Evolutionary conservation across 1,139 yeast genomes (phyloP).

Genomic region (Maudiozyma humilis): DNA sequence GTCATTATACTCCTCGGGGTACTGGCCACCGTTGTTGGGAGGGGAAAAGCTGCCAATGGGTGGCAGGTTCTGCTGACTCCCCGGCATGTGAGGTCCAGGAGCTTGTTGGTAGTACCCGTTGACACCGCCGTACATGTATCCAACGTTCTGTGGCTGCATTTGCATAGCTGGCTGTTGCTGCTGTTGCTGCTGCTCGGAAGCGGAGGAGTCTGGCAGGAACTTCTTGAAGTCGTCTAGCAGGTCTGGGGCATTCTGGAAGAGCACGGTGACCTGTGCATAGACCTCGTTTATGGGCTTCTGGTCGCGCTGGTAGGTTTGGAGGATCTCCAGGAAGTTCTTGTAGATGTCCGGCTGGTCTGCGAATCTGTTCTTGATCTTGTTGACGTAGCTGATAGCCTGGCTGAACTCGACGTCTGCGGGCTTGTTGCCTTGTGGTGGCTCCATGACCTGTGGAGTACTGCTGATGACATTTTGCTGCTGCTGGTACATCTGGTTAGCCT

Average conservation of each 20-base stretch:
- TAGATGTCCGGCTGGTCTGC: constrained; percentile 93
- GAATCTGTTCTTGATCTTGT: constrained; percentile 88
- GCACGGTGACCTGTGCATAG: constrained; percentile 80
- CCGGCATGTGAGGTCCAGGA: constrained; percentile 4
- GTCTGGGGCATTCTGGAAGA: constrained; percentile 91
- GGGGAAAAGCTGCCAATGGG: constrained; percentile 96
- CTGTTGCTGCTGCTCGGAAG: constrained; percentile 19
- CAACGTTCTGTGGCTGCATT: not conserved
- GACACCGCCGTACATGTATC: constrained; percentile 10
- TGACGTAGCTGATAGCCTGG: constrained; percentile 93
- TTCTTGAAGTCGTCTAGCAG: constrained; percentile 88
- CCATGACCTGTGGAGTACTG: constrained; percentile 12
- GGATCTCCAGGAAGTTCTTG: constrained; percentile 85
- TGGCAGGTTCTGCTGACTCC: constrained; percentile 52
- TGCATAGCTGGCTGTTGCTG: constrained; percentile 7
- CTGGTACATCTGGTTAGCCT: constrained; percentile 12
- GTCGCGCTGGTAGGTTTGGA: constrained; percentile 93
- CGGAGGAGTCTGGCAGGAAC: constrained; percentile 84
- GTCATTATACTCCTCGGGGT: constrained; percentile 8
- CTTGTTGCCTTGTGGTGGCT: constrained; percentile 24
- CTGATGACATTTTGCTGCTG: constrained; percentile 15
- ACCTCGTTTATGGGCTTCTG: constrained; percentile 93
- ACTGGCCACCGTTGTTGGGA: constrained; percentile 36
- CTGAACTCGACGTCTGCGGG: constrained; percentile 93
- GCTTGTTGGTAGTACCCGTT: constrained; percentile 13